Evolutionary conservation across 192 early-diverging fungal species (phyloP), one percentile per base, ranked within the genome.

Genomic region (Funneliformis geosporum): DNA sequence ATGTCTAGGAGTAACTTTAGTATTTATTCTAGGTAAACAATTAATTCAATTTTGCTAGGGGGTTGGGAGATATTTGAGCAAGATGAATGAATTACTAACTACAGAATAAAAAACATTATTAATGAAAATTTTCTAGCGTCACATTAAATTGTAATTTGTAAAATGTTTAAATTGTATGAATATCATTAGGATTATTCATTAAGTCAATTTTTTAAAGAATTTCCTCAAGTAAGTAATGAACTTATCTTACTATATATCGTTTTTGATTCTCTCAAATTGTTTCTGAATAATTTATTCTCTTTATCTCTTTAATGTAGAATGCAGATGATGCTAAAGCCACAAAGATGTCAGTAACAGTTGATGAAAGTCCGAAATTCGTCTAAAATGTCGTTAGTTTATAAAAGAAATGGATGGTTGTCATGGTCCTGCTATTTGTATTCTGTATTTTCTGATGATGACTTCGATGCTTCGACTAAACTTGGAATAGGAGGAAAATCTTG

Each of bases 291-390:
- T 65, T 7, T 6, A 10, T 65, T 65, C 12, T 28, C 23, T n/a
- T n/a, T n/a, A n/a, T n/a, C n/a, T n/a, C n/a, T 65, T 84, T 83
- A 39, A 18, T 85, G 2, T 83, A 86, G 66, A 86, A 86, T 23
- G 85, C 85, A 0, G 81, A 84, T 25, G 69, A 71, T 44, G 69
- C 69, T 21, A 40, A 40, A 39, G 69, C 69, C 43, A 33, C 11
- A 42, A 39, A 47, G 21, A 12, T 46, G 43, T 16, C 14, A 16
- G 4, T 71, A 40, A 12, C 14, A 12, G 16, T 71, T 8, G 69
- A 71, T 71, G 69, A 71, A 71, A 21, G 39, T 16, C 33, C 33
- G 33, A 33, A 21, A 8, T 18, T 25, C 8, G 1, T 25, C 2
- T 4, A 71, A 18, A 10, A 16, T 11, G 12, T 71, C 44, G 8